Evolutionary conservation across 352 stramenopile genomes (phyloP), one percentile per base, ranked within the genome.

Genomic region (Nothophytophthora sp.): DNA sequence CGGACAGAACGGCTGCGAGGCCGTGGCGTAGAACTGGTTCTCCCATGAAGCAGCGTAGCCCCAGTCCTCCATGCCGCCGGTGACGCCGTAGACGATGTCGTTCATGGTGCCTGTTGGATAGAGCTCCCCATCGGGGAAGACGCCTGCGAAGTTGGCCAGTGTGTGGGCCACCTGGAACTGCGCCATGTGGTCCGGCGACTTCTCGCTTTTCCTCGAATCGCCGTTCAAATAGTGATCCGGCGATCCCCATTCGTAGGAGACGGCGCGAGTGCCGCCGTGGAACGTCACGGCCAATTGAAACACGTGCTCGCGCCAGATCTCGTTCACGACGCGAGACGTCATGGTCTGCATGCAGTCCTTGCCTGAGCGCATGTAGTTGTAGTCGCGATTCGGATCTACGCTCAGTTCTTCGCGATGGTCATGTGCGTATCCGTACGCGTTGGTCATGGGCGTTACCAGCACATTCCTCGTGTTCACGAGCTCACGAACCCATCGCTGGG

Each of bases 51-150:
- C 86, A 8, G 92, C 92, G 62, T 98, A 99, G 12, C 74, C 88
- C 95, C 96, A 99, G 73, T 99, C 97, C 70, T 99, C 97, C 95
- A 99, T 99, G 10, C 96, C 97, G 42, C 97, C 97, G 1, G 88
- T 78, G 18, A 99, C 96, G 20, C 88, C 91, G 62, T 99, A 99
- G 0, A 99, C 93, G 27, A 98, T 70, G 49, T 98, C 85, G 72
- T 99, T 99, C 90, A 99, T 98, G 1, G 88, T 90, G 27, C 80
- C 86, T 1, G 75, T 82, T 8, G 79, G 81, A 50, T 96, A 97
- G 2, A 87, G 55, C n/a, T 67, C 63, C n/a, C 70, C 66, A 42
- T 90, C 81, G 10, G 52, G 45, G 51, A 96, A 96, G 4, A 55
- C 54, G 12, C 89, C 89, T 0, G 79, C 90, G 63, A 83, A 95